A percentile compares a stretch with the other conserved stretches of the same genome.
Evolutionary conservation across 768 basidiomycete species (phyloP).

Genomic region (Trametes cinnabarina): DNA sequence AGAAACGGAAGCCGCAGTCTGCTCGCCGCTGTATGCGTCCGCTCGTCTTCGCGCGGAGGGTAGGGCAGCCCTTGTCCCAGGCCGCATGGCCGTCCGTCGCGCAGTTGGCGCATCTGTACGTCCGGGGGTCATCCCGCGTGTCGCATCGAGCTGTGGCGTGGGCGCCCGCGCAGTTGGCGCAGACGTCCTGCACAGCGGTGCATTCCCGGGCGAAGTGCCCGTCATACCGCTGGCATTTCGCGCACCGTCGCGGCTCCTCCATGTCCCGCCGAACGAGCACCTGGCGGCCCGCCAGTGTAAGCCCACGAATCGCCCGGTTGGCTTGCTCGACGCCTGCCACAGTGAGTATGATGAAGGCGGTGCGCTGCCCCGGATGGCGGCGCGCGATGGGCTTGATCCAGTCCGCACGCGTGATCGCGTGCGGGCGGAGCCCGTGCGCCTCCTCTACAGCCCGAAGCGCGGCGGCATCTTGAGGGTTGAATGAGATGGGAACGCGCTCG

Average conservation of each 20-base stretch:
- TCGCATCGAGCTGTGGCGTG: slow-evolving; percentile 25
- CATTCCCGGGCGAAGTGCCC: slow-evolving; percentile 21
- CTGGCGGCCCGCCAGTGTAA: slow-evolving; percentile 17
- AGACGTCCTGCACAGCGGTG: slow-evolving; percentile 7
- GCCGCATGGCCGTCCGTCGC: slow-evolving; percentile 28
- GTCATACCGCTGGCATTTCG: slow-evolving; percentile 28
- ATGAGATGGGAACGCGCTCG: background rate
- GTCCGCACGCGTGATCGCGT: slow-evolving; percentile 1
- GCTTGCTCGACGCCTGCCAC: slow-evolving; percentile 22
- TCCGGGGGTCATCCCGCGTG: background rate
- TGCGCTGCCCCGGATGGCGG: slow-evolving; percentile 18
- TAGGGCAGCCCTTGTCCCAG: slow-evolving; percentile 27
- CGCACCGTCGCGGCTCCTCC: slow-evolving; percentile 26
- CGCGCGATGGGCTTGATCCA: slow-evolving; percentile 29
- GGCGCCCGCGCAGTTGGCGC: slow-evolving; percentile 20
- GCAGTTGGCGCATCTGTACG: slow-evolving; percentile 29
- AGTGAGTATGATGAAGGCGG: slow-evolving; percentile 26
- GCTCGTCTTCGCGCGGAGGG: background rate
- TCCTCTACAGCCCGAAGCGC: background rate
- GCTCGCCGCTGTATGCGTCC: background rate
- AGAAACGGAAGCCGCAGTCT: slow-evolving; percentile 13
- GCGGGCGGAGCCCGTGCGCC: background rate
- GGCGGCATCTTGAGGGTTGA: background rate
- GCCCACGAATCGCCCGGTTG: slow-evolving; percentile 27
- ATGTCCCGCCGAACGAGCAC: slow-evolving; percentile 18